These are phyloP conservation scores for Roridomyces roridus DNA, from an alignment of 768 basidiomycete species.

Conservation along the genomic window DNA sequence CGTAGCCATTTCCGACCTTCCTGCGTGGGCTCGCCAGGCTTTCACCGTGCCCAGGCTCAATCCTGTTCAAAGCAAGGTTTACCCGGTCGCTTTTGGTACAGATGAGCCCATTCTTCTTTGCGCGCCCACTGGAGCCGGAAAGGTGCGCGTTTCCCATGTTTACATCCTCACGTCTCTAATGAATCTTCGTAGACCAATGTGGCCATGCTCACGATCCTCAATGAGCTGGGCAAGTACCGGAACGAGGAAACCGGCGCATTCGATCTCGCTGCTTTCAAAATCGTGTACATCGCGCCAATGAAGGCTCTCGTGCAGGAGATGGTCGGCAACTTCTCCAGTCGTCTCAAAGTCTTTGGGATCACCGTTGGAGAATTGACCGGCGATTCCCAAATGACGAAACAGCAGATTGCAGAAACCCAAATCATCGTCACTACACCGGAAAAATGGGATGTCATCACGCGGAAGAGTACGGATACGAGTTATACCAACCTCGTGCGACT, in stretches of 20 bases:
- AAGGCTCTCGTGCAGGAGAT: constrained; percentile 99
- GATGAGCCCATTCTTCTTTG: constrained; percentile 96
- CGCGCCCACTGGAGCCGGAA: constrained; percentile 98
- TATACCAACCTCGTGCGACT: constrained; percentile 97
- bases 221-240: constrained; percentile 89
- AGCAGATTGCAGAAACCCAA: constrained; percentile 95
- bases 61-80: constrained; percentile 92
- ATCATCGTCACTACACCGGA: constrained; percentile 99
- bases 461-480: constrained; percentile 95
- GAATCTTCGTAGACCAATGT: constrained; percentile 82
- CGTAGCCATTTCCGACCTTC: constrained; percentile 75
- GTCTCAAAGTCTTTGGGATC: constrained; percentile 74
- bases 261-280: constrained; percentile 91
- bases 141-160: constrained; percentile 66
- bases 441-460: constrained; percentile 99
- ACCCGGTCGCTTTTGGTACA: constrained; percentile 90
- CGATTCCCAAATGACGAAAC: constrained; percentile 97
- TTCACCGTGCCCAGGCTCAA: constrained; percentile 87
- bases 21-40: constrained; percentile 86
- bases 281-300: constrained; percentile 98
- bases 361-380: constrained; percentile 96
- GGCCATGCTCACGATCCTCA: constrained; percentile 93
- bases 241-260: constrained; percentile 80
- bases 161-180: neutral
- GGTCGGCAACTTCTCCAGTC: constrained; percentile 91